Evolutionary conservation across 2,329 filamentous ascomycete genomes (phyloP).

Genomic region (Chaetothyriales sp.): DNA sequence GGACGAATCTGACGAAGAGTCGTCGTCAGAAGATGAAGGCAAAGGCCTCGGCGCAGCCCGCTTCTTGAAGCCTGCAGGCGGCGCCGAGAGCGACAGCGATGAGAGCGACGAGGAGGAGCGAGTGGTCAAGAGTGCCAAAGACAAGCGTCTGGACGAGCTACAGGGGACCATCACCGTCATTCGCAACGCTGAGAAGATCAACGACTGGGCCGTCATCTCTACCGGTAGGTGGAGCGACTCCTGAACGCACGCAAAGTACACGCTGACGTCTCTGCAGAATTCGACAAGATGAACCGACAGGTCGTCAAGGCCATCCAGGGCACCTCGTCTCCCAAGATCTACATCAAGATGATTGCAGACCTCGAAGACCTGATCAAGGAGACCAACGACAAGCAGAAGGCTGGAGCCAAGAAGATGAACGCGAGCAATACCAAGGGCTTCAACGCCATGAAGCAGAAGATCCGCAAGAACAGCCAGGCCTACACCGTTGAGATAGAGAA

Average conservation of each 20-base stretch:
- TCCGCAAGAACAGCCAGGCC: conserved; percentile 98
- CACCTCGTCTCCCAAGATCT: conserved; percentile 72
- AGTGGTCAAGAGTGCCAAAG: conserved; percentile 92
- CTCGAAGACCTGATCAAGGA: conserved; percentile 92
- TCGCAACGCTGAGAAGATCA: conserved; percentile 94
- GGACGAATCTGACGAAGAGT: conserved; percentile 44
- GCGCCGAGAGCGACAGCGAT: conserved; percentile 58
- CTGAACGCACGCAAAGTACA: neutral
- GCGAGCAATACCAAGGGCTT: conserved; percentile 84
- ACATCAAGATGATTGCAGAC: conserved; percentile 85
- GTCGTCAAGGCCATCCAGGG: conserved; percentile 64
- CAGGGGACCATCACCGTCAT: conserved; percentile 81
- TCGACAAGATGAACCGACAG: conserved; percentile 86
- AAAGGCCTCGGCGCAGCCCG: conserved; percentile 58
- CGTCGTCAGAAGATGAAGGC: conserved; percentile 39
- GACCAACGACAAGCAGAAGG: conserved; percentile 88
- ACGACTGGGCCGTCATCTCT: conserved; percentile 89
- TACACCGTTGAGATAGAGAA: conserved; percentile 75
- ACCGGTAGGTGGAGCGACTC: conserved; percentile 51
- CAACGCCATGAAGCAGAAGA: conserved; percentile 94
- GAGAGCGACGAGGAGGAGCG: conserved; percentile 77
- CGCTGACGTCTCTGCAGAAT: conserved; percentile 45
- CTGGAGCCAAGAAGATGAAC: conserved; percentile 97
- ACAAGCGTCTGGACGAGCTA: conserved; percentile 90
- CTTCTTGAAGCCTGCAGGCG: conserved; percentile 56